Percentiles rank a stretch among this genome's conserved stretches.
phyloP scores from a whole-genome alignment of 768 basidiomycete genomes.

The Lentinus brumalis region DNA sequence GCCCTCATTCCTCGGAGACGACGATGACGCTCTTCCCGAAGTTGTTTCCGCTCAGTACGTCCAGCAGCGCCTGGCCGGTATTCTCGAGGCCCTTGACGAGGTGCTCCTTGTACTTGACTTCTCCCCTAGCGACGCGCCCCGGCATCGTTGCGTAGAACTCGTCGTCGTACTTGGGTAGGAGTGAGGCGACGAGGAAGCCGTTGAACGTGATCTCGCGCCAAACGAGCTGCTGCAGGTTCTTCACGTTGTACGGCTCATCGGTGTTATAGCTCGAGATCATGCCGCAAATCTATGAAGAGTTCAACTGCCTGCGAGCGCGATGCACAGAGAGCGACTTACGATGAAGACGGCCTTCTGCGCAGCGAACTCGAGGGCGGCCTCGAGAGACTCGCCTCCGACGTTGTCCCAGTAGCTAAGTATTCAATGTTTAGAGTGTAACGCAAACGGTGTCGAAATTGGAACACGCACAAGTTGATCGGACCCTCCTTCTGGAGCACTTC shows the following conservation, averaged over 20 bases:
- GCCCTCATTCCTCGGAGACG: constrained; percentile 29
- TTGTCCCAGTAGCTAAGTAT: constrained; percentile 7
- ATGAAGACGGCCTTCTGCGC: not conserved
- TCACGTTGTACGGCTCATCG: constrained; percentile 22
- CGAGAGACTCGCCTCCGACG: constrained; percentile 9
- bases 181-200: constrained; percentile 34
- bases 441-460: not conserved
- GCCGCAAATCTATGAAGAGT: constrained; percentile 27
- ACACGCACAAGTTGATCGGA: constrained; percentile 46
- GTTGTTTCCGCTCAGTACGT: constrained; percentile 37
- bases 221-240: constrained; percentile 30
- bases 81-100: constrained; percentile 34
- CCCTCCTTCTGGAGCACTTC: constrained; percentile 60
- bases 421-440: not conserved
- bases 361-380: constrained; percentile 1
- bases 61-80: constrained; percentile 36
- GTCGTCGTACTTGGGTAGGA: constrained; percentile 27
- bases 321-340: constrained; percentile 13
- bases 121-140: constrained; percentile 30
- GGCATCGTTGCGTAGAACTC: constrained; percentile 35
- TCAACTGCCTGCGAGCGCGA: not conserved
- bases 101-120: constrained; percentile 41
- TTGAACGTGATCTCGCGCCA: constrained; percentile 30
- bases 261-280: constrained; percentile 32
- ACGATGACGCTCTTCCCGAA: constrained; percentile 39